Percentiles rank a stretch among this genome's conserved stretches.
These are phyloP conservation scores for Zychaea mexicana DNA, from an alignment of 371 early-diverging fungal genomes.

Conservation along the genomic window DNA sequence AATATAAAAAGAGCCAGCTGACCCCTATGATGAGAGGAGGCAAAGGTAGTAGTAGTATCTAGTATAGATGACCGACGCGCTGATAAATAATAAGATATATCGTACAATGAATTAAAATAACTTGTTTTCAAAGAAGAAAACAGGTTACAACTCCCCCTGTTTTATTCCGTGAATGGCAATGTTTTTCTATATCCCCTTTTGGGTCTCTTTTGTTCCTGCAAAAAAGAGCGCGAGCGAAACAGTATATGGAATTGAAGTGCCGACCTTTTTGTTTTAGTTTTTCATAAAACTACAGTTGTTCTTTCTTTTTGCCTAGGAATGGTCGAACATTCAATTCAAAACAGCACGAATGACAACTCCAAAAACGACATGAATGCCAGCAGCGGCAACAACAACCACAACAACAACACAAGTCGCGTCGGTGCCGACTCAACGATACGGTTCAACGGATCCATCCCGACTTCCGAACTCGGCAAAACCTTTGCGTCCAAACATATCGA, in stretches of 20 bases:
- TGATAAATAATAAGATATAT: no score
- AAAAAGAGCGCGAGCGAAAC: no score
- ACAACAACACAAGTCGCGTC: not conserved
- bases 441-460: not conserved
- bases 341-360: not conserved
- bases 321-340: not conserved
- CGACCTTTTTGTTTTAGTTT: conserved; percentile 3
- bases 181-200: not conserved
- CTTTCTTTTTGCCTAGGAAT: no score
- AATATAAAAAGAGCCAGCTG: no score
- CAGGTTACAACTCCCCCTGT: not conserved
- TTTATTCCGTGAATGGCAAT: no score
- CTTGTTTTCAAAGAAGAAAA: not conserved
- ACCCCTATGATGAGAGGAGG: no score
- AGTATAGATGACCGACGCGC: no score
- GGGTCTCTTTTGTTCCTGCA: not conserved
- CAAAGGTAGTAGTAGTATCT: no score
- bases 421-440: not conserved
- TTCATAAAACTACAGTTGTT: no score
- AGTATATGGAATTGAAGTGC: no score
- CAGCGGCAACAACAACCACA: not conserved
- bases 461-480: conserved; percentile 18
- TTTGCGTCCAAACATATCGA: conserved; percentile 22
- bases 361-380: no score
- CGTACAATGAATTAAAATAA: not conserved